Evolutionary conservation across 768 basidiomycete genomes (phyloP).

Genomic region (Guyanaporus albipodus): DNA sequence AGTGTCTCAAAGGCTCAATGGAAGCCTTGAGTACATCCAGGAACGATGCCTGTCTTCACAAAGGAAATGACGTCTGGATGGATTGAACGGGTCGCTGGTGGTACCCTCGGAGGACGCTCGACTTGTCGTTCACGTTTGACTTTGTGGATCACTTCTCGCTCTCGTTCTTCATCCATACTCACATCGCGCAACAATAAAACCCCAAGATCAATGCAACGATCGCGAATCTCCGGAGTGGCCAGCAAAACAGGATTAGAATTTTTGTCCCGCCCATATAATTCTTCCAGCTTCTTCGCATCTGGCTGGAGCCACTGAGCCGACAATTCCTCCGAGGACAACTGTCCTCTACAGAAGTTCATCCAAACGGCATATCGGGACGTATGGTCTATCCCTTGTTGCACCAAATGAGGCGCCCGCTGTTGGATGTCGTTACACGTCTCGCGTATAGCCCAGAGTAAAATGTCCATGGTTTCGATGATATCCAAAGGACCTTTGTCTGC

Average conservation of each 20-base stretch:
- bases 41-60: constrained; percentile 27
- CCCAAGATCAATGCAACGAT: constrained; percentile 30
- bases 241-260: constrained; percentile 3
- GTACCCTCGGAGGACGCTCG: constrained; percentile 31
- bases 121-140: constrained; percentile 38
- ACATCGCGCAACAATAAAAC: constrained; percentile 15
- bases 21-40: constrained; percentile 16
- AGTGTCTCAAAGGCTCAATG: constrained; percentile 13
- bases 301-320: constrained; percentile 35
- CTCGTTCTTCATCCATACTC: constrained; percentile 44
- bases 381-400: constrained; percentile 38
- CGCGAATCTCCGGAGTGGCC: constrained; percentile 17
- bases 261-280: constrained; percentile 28
- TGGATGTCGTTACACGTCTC: constrained; percentile 41
- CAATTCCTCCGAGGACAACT: constrained; percentile 1
- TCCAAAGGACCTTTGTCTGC: constrained; percentile 7
- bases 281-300: constrained; percentile 35
- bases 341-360: constrained; percentile 11
- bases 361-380: constrained; percentile 22
- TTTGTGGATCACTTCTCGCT: constrained; percentile 42
- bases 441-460: constrained; percentile 44
- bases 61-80: not conserved
- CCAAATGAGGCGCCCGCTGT: constrained; percentile 39
- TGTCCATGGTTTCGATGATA: constrained; percentile 26
- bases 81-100: constrained; percentile 21